Base-by-base conservation (phyloP, 495 filamentous ascomycete genomes). In the Aspergillus panamensis region DNA sequence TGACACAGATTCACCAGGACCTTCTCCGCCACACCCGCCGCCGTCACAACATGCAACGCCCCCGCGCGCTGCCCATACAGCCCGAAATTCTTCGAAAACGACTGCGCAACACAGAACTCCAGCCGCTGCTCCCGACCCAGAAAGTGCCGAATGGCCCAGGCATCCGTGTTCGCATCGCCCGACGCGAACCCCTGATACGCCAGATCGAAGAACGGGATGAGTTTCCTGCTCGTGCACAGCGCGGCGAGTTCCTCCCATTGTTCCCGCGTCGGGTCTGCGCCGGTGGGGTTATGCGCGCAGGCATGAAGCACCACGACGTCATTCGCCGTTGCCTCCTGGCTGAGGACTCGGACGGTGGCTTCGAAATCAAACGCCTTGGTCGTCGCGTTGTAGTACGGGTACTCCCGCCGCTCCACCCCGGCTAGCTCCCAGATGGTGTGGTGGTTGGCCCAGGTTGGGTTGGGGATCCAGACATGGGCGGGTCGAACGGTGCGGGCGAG, bases 141-240 rank as follows among this genome's bases (percentile, higher is more conserved):
- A 59, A 76, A 80, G 43, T 75, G 55, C 3, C 73, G 69, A 21
- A 77, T 64, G 1, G 73, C 59, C 73, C 72, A 77, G 4, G 69
- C 71, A 55, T 80, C 77, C 17, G 60, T 50, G 17, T 74, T 66
- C 5, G 69, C 52, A 53, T 69, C 53, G 0, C 77, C 77, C 1
- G 73, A 69, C 6, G 72, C 74, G 53, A 80, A 76, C 0, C 77
- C 77, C 50, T 74, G 75, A 39, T 78, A 78, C 1, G 77, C 77
- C 31, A 58, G 65, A 51, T 80, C 77, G 48, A 80, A 77, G 17
- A 80, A 58, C 1, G 66, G 62, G 50, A 80, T 67, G 7, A 75
- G 64, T 8, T 55, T 49, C 37, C 67, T 75, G 10, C 57, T 14
- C 21, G 64, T 20, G 3, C 63, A 58, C 2, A 74, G 5, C 6